Conservation (phyloP, 129 eudicot species). For the Flaveria trinervia region DNA sequence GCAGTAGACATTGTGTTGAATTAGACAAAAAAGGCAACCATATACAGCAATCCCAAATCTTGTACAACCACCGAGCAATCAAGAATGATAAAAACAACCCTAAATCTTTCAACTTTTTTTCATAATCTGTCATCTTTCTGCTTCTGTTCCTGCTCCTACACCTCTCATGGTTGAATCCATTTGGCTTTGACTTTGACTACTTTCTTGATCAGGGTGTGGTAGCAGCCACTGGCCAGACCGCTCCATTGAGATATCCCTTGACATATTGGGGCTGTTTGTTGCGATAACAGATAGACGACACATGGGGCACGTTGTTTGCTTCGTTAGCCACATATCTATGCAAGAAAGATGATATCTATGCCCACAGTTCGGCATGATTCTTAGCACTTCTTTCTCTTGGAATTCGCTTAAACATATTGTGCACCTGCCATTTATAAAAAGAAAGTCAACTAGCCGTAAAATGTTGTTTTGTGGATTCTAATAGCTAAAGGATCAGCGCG, state of each 20-base stretch:
- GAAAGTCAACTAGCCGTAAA: background rate
- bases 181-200: slow-evolving; percentile 40
- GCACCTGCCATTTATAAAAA: slow-evolving; percentile 53
- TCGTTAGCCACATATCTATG: slow-evolving; percentile 79
- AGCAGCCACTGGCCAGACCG: slow-evolving; percentile 58
- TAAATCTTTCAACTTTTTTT: slow-evolving; percentile 11
- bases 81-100: slow-evolving; percentile 20
- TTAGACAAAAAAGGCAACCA: slow-evolving; percentile 20
- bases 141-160: slow-evolving; percentile 43
- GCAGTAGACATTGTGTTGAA: slow-evolving; percentile 13
- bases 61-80: slow-evolving; percentile 25
- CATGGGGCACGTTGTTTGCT: slow-evolving; percentile 87
- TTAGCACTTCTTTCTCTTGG: slow-evolving; percentile 83
- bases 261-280: slow-evolving; percentile 44
- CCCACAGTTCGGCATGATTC: slow-evolving; percentile 96
- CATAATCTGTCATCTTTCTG: slow-evolving; percentile 22
- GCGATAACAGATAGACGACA: slow-evolving; percentile 64
- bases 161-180: slow-evolving; percentile 30
- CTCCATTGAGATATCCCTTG: slow-evolving; percentile 45
- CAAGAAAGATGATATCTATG: slow-evolving; percentile 93
- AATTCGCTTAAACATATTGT: slow-evolving; percentile 85
- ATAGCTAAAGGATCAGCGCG: slow-evolving; percentile 37
- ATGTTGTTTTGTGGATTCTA: slow-evolving; percentile 38
- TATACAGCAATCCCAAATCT: slow-evolving; percentile 29
- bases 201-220: slow-evolving; percentile 47